phyloP scores from a whole-genome alignment of 2,329 filamentous ascomycete species.

The Paraphaeosphaeria minitans region DNA sequence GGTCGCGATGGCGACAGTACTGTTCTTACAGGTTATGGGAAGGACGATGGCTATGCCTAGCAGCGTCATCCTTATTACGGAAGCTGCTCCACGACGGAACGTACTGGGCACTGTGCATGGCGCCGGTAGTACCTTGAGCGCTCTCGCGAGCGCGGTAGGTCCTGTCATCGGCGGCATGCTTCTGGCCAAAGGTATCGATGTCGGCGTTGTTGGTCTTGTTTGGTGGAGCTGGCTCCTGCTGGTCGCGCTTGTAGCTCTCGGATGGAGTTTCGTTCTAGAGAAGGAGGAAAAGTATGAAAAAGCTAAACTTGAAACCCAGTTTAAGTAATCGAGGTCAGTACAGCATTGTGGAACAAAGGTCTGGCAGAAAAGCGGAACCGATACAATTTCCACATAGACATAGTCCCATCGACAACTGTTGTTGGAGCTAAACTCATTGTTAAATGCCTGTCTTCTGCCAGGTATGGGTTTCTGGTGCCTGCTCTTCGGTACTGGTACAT shows the following conservation, averaged over 20 bases:
- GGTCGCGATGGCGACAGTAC: constrained; percentile 45
- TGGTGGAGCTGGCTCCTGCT: constrained; percentile 61
- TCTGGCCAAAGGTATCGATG: constrained; percentile 62
- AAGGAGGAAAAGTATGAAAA: constrained; percentile 61
- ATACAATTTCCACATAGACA: not conserved
- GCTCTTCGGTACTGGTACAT: no score
- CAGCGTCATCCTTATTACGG: constrained; percentile 64
- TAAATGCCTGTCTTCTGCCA: no score
- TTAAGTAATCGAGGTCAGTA: not conserved
- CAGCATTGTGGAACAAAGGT: not conserved
- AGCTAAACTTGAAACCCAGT: not conserved
- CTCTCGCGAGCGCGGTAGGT: constrained; percentile 62
- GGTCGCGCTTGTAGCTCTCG: constrained; percentile 54
- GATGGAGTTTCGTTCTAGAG: constrained; percentile 61
- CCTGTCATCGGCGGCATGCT: constrained; percentile 62
- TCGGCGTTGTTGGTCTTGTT: constrained; percentile 60
- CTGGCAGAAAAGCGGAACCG: not conserved
- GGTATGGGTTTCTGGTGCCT: no score
- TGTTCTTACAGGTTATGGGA: constrained; percentile 50
- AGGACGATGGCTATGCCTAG: constrained; percentile 60
- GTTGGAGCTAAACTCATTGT: no score
- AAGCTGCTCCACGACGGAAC: constrained; percentile 58
- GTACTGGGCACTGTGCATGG: constrained; percentile 62
- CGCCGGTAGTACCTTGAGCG: constrained; percentile 62
- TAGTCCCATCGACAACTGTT: not conserved